These are phyloP conservation scores for Ophiostoma sp. DNA, from an alignment of 2,329 filamentous ascomycete genomes.

Conservation along the genomic window DNA sequence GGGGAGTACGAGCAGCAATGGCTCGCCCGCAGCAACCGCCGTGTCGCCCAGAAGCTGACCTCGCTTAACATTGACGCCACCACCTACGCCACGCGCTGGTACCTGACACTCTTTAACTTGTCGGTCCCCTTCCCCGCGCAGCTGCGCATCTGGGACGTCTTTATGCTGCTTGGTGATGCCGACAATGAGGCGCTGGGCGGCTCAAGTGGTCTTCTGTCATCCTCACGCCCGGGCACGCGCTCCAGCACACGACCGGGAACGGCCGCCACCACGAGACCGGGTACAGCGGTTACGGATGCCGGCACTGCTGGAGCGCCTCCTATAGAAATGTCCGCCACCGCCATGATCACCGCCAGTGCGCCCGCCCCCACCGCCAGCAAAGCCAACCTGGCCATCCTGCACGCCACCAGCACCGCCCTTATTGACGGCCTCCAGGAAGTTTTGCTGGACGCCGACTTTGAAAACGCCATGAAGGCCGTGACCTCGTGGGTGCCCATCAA, in stretches of 20 bases:
- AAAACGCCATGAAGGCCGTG: slow-evolving; percentile 95
- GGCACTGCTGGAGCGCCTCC: not conserved
- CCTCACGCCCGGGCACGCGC: not conserved
- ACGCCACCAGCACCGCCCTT: slow-evolving; percentile 84
- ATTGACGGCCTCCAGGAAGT: slow-evolving; percentile 89
- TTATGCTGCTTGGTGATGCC: slow-evolving; percentile 82
- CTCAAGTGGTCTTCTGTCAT: not conserved
- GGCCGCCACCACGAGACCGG: not conserved
- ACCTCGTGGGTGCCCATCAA: slow-evolving; percentile 93
- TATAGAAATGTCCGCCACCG: slow-evolving; percentile 9
- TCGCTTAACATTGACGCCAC: slow-evolving; percentile 81
- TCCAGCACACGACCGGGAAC: not conserved
- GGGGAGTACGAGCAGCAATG: slow-evolving; percentile 82
- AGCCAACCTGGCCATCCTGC: slow-evolving; percentile 70
- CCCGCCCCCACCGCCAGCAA: slow-evolving; percentile 51
- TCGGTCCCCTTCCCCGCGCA: slow-evolving; percentile 93
- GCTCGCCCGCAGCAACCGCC: slow-evolving; percentile 67
- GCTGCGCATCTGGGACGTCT: slow-evolving; percentile 95
- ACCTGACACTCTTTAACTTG: slow-evolving; percentile 95
- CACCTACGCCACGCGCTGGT: slow-evolving; percentile 96
- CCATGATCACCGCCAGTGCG: slow-evolving; percentile 25
- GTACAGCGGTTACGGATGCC: not conserved
- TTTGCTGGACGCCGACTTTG: slow-evolving; percentile 89
- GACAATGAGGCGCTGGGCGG: not conserved
- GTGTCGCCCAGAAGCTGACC: slow-evolving; percentile 72